These are phyloP conservation scores for Marsdenia floribunda DNA, from an alignment of 257 asterid genomes.

Conservation along the genomic window DNA sequence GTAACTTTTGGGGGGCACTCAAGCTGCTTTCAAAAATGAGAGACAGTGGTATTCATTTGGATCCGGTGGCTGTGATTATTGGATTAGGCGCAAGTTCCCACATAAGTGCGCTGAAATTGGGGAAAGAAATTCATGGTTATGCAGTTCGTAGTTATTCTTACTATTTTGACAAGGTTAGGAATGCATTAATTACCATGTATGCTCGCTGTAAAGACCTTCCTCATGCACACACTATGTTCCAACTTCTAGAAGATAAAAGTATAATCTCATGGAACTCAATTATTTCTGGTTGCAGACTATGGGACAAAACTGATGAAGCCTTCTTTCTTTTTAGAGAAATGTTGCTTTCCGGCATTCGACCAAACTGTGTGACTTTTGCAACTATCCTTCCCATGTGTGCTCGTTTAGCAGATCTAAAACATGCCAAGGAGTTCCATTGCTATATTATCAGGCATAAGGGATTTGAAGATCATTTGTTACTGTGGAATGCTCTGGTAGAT, in stretches of 20 bases:
- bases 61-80: slow-evolving; percentile 63
- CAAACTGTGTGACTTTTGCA: slow-evolving; percentile 76
- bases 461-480: slow-evolving; percentile 40
- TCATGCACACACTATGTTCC: slow-evolving; percentile 54
- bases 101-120: slow-evolving; percentile 40
- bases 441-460: slow-evolving; percentile 49
- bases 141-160: slow-evolving; percentile 50
- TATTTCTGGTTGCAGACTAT: slow-evolving; percentile 60
- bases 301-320: slow-evolving; percentile 63
- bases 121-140: slow-evolving; percentile 72
- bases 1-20: slow-evolving; percentile 53
- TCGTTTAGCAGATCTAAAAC: slow-evolving; percentile 65
- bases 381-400: slow-evolving; percentile 80
- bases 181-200: slow-evolving; percentile 67
- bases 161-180: slow-evolving; percentile 45
- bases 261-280: slow-evolving; percentile 77
- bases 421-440: slow-evolving; percentile 80
- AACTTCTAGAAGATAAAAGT: slow-evolving; percentile 36
- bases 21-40: slow-evolving; percentile 59
- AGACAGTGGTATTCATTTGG: slow-evolving; percentile 33
- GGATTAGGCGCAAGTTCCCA: slow-evolving; percentile 82
- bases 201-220: slow-evolving; percentile 64
- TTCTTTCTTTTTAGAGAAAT: slow-evolving; percentile 57
- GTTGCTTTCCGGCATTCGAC: slow-evolving; percentile 44
- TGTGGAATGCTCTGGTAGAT: slow-evolving; percentile 78